phyloP scores from a whole-genome alignment of 2,329 filamentous ascomycete species.

The Bipolaris zeicola region DNA sequence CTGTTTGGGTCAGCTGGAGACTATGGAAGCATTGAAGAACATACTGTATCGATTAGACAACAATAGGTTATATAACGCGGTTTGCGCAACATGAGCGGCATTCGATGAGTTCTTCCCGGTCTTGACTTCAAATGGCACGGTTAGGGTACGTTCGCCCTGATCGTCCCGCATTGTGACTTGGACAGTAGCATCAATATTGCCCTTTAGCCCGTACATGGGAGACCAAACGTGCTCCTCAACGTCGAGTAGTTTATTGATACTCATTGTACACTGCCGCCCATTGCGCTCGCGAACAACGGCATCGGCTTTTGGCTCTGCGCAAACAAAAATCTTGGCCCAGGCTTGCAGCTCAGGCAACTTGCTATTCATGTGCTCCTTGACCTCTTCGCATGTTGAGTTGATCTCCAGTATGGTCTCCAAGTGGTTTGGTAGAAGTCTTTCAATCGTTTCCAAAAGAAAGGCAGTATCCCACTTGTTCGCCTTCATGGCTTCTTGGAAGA shows the following conservation, averaged over 20 bases:
- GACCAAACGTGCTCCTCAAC: slow-evolving; percentile 99
- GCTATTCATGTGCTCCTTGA: slow-evolving; percentile 77
- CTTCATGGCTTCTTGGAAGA: slow-evolving; percentile 89
- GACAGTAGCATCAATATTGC: slow-evolving; percentile 96
- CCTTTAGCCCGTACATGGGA: slow-evolving; percentile 94
- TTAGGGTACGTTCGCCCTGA: slow-evolving; percentile 69
- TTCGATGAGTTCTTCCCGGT: slow-evolving; percentile 82
- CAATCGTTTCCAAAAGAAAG: slow-evolving; percentile 71
- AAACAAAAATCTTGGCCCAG: slow-evolving; percentile 85
- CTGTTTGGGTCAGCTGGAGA: slow-evolving; percentile 49
- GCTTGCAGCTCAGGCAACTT: slow-evolving; percentile 81
- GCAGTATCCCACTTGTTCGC: slow-evolving; percentile 77
- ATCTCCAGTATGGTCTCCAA: slow-evolving; percentile 91
- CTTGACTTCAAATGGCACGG: slow-evolving; percentile 94
- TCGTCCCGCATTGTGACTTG: slow-evolving; percentile 81
- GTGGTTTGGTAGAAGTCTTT: slow-evolving; percentile 73
- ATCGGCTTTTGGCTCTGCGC: slow-evolving; percentile 69
- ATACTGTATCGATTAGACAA: slow-evolving; percentile 85
- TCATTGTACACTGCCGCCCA: slow-evolving; percentile 76
- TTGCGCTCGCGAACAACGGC: slow-evolving; percentile 81
- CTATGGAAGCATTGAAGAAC: slow-evolving; percentile 17
- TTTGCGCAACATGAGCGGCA: slow-evolving; percentile 87
- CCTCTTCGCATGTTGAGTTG: slow-evolving; percentile 72
- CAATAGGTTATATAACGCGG: slow-evolving; percentile 88
- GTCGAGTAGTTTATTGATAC: slow-evolving; percentile 90